These are phyloP conservation scores for Gossypium laxum DNA, from an alignment of 441 rosid species.

Conservation along the genomic window DNA sequence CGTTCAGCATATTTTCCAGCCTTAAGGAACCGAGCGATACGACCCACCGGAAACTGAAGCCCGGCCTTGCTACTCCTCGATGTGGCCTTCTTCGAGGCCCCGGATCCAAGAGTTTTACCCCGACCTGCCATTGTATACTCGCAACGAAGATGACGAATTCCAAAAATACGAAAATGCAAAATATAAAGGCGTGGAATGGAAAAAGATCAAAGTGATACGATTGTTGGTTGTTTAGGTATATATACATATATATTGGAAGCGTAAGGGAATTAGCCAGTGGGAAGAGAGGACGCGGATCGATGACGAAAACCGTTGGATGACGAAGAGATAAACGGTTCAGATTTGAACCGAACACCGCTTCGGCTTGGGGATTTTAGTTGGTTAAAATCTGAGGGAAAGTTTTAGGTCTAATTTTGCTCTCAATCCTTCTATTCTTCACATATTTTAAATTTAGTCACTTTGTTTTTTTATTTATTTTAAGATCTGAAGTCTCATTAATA, in stretches of 20 bases:
- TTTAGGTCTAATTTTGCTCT: too few species aligned
- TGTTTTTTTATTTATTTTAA: neutral
- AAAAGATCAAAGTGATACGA: neutral
- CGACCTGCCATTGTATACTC: conserved; percentile 59
- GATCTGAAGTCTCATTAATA: neutral
- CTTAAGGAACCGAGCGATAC: conserved; percentile 83
- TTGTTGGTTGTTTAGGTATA: neutral
- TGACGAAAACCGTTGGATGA: conserved; percentile 22
- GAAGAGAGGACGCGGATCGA: conserved; percentile 33
- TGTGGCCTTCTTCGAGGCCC: conserved; percentile 74
- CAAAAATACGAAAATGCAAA: neutral
- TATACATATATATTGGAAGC: conserved; percentile 23
- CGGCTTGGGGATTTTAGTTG: conserved; percentile 14
- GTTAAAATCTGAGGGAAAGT: neutral
- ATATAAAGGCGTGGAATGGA: neutral
- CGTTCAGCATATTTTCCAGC: conserved; percentile 96
- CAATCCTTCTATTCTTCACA: too few species aligned
- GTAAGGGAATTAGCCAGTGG: conserved; percentile 27
- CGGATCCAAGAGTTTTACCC: conserved; percentile 80
- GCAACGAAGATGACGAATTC: neutral
- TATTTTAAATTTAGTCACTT: neutral
- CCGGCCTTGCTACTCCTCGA: conserved; percentile 95
- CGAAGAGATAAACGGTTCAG: conserved; percentile 15
- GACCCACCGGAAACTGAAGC: conserved; percentile 86
- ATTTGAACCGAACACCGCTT: conserved; percentile 17